Evolutionary conservation across 2,329 filamentous ascomycete species (phyloP), one percentile per base, ranked within the genome.

Genomic region (Claviceps maximensis): DNA sequence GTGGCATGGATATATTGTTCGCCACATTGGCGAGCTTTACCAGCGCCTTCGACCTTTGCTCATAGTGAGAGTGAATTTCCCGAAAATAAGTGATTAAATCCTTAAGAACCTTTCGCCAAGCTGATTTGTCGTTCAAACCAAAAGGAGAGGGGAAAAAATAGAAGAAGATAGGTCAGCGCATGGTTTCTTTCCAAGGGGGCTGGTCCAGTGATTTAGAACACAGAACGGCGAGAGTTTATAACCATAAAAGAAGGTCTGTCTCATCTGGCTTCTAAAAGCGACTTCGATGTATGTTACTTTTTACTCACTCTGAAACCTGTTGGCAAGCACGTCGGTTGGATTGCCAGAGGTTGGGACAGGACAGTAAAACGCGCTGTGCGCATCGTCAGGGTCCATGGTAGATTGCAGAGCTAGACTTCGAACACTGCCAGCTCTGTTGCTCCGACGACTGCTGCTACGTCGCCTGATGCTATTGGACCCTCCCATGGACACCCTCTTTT

Each of bases 21-120:
- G 94, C 80, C 17, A 89, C 79, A 62, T 90, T 90, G 52, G 87
- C 84, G 9, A 95, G 80, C 60, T 94, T 95, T 55, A 88, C 67
- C 4, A 95, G 75, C 8, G 85, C 81, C 67, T 96, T 97, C 29
- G 87, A 79, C 56, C 87, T 83, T 53, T 84, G 78, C 63, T 98
- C 91, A 68, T 96, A 96, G 48, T 90, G 87, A 50, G 79, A 79
- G 65, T 95, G 89, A 47, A 97, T 83, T 67, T 97, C 93, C 61
- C 88, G 84, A 67, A 96, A 97, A 67, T 95, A 97, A 53, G 86
- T 74, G 59, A 97, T 95, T 46, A 97, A 76, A 59, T 96, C 90
- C 67, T 97, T 97, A 51, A 98, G 78, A 15, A 96, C 79, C 72
- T 95, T 95, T 61, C 93, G 82, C 93, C 93, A 98, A 50, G 87